Base-by-base conservation (phyloP, 306 rosid species). In the Albizia julibrissin region DNA sequence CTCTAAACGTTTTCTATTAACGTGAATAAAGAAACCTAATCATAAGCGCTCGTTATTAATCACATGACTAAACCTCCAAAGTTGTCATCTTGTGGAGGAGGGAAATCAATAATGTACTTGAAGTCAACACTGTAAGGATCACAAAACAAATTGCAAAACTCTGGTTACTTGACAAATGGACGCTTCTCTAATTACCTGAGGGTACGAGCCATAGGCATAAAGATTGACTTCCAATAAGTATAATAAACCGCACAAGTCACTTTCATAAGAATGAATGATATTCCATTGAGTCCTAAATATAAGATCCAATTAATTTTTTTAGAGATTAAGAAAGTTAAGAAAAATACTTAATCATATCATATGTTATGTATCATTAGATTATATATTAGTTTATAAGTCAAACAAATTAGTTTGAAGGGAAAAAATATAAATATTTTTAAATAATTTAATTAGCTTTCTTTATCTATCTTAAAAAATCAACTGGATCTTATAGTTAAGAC, bases 151-250 rank as follows among this genome's bases (percentile, higher is more conserved):
- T 54, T 27, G 43, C 24, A 52, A 19, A 62, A 16, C 29, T 22
- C 7, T 66, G 67, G 64, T 58, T 49, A 24, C 71, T 40, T 83
- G 81, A 84, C 85, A 87, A 77, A 61, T 81, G 88, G 77, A 73
- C 27, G 59, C 8, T 58, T 58, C 29, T 67, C 78, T 66, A 14
- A 61, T 54, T 46, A 40, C 34, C 0, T 61, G 21, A 33, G 33
- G 42, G 64, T 4, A 29, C 24, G 6, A 65, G 75, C 72, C 15
- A 75, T 69, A 80, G 54, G 68, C 29, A 46, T 58, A 76, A 44
- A 86, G 31, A 16, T 50, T 40, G 79, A 66, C 37, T 52, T 47
- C 52, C 49, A 47, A 21, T 1, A 70, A 58, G 15, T 10, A 58
- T 22, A 73, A 72, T 56, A 59, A 76, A 27, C n/a, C 6, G 61